Percentiles rank a stretch among this genome's conserved stretches.
These are phyloP conservation scores for Fulvia fulva DNA, from an alignment of 2,329 filamentous ascomycete genomes.

Conservation along the genomic window DNA sequence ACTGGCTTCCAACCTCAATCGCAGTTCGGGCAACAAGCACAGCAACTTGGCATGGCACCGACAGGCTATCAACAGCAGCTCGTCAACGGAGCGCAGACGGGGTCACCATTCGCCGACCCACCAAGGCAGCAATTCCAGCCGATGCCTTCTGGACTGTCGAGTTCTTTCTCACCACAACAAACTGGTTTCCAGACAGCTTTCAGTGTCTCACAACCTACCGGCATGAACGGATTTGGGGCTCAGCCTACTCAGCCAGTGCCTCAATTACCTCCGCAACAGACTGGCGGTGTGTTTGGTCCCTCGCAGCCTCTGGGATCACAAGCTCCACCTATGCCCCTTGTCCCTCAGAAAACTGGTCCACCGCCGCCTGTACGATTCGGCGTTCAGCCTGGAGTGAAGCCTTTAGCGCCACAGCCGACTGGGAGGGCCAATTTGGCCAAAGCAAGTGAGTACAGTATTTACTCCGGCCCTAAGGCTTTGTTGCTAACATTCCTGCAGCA, in stretches of 20 bases:
- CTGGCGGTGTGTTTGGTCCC: slow-evolving; percentile 38
- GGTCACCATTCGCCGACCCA: slow-evolving; percentile 55
- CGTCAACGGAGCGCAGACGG: slow-evolving; percentile 43
- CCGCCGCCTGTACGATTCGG: slow-evolving; percentile 87
- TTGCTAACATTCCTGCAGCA: slow-evolving; percentile 41
- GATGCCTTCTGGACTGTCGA: slow-evolving; percentile 37
- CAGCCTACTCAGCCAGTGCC: slow-evolving; percentile 43
- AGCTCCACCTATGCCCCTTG: slow-evolving; percentile 54
- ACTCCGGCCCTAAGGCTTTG: slow-evolving; percentile 4
- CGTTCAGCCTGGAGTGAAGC: slow-evolving; percentile 67
- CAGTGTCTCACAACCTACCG: slow-evolving; percentile 37
- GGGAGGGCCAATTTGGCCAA: slow-evolving; percentile 87
- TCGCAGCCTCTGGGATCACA: slow-evolving; percentile 23
- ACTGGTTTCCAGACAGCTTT: slow-evolving; percentile 50
- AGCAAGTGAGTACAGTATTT: slow-evolving; percentile 73
- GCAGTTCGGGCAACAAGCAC: slow-evolving; percentile 17
- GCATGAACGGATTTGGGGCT: slow-evolving; percentile 44
- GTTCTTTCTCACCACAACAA: slow-evolving; percentile 40
- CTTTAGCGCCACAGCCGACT: slow-evolving; percentile 78
- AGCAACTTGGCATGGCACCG: slow-evolving; percentile 22
- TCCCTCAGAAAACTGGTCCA: slow-evolving; percentile 79
- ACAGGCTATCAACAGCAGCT: slow-evolving; percentile 50
- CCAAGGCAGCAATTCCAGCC: slow-evolving; percentile 42
- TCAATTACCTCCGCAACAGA: slow-evolving; percentile 56
- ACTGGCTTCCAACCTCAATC: slow-evolving; percentile 38